Conservation (phyloP, 2,329 filamentous ascomycete genomes). For the Colletotrichum eleusines region DNA sequence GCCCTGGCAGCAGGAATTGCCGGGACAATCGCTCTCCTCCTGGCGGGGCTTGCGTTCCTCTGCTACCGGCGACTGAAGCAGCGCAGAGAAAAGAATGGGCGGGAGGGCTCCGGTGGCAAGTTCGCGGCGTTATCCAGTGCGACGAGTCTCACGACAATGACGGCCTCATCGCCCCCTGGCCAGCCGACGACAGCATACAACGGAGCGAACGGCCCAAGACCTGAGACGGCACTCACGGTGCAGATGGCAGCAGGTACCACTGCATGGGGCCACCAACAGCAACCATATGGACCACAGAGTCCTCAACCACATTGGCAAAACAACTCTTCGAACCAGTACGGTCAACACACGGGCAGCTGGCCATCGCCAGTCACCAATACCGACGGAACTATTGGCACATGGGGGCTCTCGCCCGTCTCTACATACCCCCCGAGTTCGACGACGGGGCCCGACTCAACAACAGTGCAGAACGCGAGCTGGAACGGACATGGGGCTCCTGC, state of each 20-base stretch:
- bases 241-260: conserved; percentile 15
- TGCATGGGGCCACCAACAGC: conserved; percentile 24
- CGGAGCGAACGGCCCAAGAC: conserved; percentile 10
- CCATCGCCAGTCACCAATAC: conserved; percentile 25
- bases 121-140: conserved; percentile 36
- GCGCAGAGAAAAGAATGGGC: conserved; percentile 10
- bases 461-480: conserved; percentile 29
- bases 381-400: conserved; percentile 25
- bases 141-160: conserved; percentile 38
- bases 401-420: conserved; percentile 33
- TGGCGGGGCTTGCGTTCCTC: conserved; percentile 22
- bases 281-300: conserved; percentile 23
- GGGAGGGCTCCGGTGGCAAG: conserved; percentile 22
- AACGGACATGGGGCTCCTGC: conserved; percentile 12
- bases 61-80: conserved; percentile 32
- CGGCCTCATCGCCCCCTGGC: conserved; percentile 23
- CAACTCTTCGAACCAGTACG: conserved; percentile 8
- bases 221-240: conserved; percentile 16
- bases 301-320: conserved; percentile 33
- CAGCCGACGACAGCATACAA: conserved; percentile 21
- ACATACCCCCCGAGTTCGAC: conserved; percentile 21
- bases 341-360: conserved; percentile 26
- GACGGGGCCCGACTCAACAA: neutral
- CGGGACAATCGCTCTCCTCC: conserved; percentile 3
- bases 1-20: conserved; percentile 25